Base-by-base conservation (phyloP, 257 asterid species). In the Penstemon newberryi region DNA sequence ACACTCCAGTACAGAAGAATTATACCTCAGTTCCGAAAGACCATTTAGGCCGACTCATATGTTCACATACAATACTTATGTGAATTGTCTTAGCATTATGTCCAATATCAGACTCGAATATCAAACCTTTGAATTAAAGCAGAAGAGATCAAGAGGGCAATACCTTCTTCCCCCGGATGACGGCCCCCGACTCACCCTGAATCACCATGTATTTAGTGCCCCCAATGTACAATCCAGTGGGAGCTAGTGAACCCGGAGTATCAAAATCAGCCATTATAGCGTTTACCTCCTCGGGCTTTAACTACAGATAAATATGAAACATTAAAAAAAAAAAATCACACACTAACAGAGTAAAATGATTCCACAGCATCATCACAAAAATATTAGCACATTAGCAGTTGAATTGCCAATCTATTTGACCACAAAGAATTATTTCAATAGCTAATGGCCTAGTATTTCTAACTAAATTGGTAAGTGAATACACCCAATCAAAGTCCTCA, bases 131-230 rank as follows among this genome's bases (percentile, higher is more conserved):
- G 57, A 44, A 63, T 54, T 42, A 43, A 2, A 55, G 56, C n/a
- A 67, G 25, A 66, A 60, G n/a, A 56, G 43, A 41, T 56, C 47
- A 10, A 5, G 68, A 70, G 64, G 5, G 38, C 63, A 55, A n/a
- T 77, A 85, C 96, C 95, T 86, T 86, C 84, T 86, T 89, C 72
- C 94, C 96, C 62, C 94, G 81, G 40, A 89, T 86, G 65, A 85
- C 96, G 10, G 82, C 90, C 4, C 85, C 84, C 0, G 91, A 41
- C 51, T 86, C 96, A 36, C 96, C 96, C 56, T 81, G 89, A 70
- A 89, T 81, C 53, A 89, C 96, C 94, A 89, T 86, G 78, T 86
- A 89, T 55, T 89, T 89, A 15, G 82, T 47, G 60, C 93, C 94
- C 12, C 91, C 96, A 54, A 89, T 77, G 73, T 71, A 67, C 77